These are phyloP conservation scores for Blakeslea trispora DNA, from an alignment of 371 early-diverging fungal genomes.

Conservation along the genomic window DNA sequence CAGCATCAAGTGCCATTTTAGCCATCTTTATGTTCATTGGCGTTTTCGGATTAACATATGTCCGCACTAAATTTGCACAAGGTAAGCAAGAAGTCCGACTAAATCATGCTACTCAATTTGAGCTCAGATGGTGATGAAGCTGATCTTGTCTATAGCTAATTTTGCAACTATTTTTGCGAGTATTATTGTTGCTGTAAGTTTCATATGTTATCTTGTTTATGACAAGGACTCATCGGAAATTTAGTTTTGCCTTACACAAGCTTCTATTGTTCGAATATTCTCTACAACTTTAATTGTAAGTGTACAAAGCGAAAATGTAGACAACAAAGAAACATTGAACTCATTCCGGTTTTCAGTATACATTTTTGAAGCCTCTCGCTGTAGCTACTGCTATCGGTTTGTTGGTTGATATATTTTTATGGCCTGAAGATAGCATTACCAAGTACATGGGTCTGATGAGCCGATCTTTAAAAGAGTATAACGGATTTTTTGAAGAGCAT, in stretches of 20 bases:
- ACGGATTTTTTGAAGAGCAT: slow-evolving; percentile 38
- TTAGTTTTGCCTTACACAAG: slow-evolving; percentile 42
- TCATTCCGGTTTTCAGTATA: slow-evolving; percentile 27
- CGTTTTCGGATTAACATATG: slow-evolving; percentile 37
- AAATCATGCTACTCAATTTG: neutral
- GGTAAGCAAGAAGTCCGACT: slow-evolving; percentile 23
- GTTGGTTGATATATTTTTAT: slow-evolving; percentile 34
- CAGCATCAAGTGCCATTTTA: slow-evolving; percentile 36
- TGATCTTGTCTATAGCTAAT: slow-evolving; percentile 21
- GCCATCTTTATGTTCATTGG: slow-evolving; percentile 40
- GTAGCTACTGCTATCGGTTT: slow-evolving; percentile 31
- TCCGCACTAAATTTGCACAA: slow-evolving; percentile 36
- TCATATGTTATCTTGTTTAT: too few relatives aligned
- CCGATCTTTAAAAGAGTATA: slow-evolving; percentile 29
- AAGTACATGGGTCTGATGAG: slow-evolving; percentile 36
- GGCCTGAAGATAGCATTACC: slow-evolving; percentile 48
- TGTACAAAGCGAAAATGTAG: too few relatives aligned
- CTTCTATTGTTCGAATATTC: slow-evolving; percentile 27
- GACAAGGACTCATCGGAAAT: neutral
- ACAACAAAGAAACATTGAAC: neutral
- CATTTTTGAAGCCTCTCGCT: slow-evolving; percentile 41
- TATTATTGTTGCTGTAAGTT: slow-evolving; percentile 37
- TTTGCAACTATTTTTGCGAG: slow-evolving; percentile 42
- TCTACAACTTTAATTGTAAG: slow-evolving; percentile 31
- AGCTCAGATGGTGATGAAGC: neutral